phyloP scores from a whole-genome alignment of 305 asterid species.

The Fraxinus sp. region DNA sequence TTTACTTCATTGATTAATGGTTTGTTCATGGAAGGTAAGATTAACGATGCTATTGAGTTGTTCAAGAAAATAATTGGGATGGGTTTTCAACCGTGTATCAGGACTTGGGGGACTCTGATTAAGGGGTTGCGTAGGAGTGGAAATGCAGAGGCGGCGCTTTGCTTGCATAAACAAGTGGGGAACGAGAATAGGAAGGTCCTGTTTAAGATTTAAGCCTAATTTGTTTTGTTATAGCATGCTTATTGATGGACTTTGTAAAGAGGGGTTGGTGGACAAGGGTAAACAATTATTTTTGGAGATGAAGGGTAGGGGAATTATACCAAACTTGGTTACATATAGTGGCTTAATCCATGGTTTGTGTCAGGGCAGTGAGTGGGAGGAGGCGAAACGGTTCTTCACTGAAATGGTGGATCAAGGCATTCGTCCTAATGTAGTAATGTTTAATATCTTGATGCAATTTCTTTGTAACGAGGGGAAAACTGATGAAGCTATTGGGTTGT shows the following conservation, averaged over 20 bases:
- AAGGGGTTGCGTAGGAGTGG: constrained; percentile 72
- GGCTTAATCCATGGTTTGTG: constrained; percentile 56
- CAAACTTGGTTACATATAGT: constrained; percentile 55
- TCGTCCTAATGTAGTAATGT: constrained; percentile 56
- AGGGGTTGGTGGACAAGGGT: constrained; percentile 51
- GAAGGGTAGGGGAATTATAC: constrained; percentile 51
- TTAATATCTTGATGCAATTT: constrained; percentile 52
- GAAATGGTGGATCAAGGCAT: constrained; percentile 64
- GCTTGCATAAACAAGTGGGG: constrained; percentile 48
- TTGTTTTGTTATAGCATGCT: constrained; percentile 52
- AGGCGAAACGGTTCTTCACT: constrained; percentile 47
- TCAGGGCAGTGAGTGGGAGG: constrained; percentile 42
- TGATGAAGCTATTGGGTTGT: constrained; percentile 52
- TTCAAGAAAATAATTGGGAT: constrained; percentile 45
- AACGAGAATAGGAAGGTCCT: constrained; percentile 31
- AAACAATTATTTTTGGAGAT: constrained; percentile 57
- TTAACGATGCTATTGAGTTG: constrained; percentile 45
- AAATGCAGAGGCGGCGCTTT: constrained; percentile 47
- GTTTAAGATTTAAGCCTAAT: constrained; percentile 40
- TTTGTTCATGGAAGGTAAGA: constrained; percentile 46
- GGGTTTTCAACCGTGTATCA: constrained; percentile 46
- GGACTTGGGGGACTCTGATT: constrained; percentile 61
- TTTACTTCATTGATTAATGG: constrained; percentile 64
- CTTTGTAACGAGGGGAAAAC: constrained; percentile 60
- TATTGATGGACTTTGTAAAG: constrained; percentile 55